Evolutionary conservation across 495 filamentous ascomycete species (phyloP), one percentile per base, ranked within the genome.

Genomic region (Annulohypoxylon moriforme): DNA sequence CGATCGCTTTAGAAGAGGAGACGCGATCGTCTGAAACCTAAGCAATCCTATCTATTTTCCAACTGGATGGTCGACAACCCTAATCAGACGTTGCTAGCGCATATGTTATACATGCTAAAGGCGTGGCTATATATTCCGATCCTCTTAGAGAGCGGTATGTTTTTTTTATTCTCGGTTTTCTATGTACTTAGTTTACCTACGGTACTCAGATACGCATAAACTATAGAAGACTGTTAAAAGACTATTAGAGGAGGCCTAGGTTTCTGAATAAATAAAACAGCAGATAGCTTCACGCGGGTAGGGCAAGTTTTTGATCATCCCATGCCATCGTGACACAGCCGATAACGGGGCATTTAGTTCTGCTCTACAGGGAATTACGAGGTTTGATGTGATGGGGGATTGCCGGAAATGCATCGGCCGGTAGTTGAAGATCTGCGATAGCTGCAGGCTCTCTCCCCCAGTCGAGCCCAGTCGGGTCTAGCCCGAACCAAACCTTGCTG

Each of bases 381-480:
- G 60, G 36, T 60, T 73, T 31, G 50, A 46, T 58, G 31, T 52
- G 31, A 65, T 61, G 66, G 29, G 65, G 59, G 9, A 25, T 47
- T 47, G 42, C 49, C 71, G 71, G 71, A 66, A 72, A 64, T 49
- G 70, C 66, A 73, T 69, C 71, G 65, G 64, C 56, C 71, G 71
- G 71, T 74, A 74, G 67, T 74, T 74, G 67, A 64, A 5, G 71
- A 74, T 74, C 71, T 74, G 44, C 71, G 52, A 63, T 50, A 13
- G 69, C 62, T 65, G 65, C 61, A 60, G 20, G 50, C 27, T 25
- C 27, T 18, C 33, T 20, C 22, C 33, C 33, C 42, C 25, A 18
- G 40, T 44, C 16, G 40, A 44, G 13, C 53, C 56, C 33, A 60
- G 52, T 34, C 22, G 16, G 31, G 38, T 40, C 40, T 59, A 66